phyloP scores from a whole-genome alignment of 2,329 filamentous ascomycete species.

The Teratosphaeria nubilosa region DNA sequence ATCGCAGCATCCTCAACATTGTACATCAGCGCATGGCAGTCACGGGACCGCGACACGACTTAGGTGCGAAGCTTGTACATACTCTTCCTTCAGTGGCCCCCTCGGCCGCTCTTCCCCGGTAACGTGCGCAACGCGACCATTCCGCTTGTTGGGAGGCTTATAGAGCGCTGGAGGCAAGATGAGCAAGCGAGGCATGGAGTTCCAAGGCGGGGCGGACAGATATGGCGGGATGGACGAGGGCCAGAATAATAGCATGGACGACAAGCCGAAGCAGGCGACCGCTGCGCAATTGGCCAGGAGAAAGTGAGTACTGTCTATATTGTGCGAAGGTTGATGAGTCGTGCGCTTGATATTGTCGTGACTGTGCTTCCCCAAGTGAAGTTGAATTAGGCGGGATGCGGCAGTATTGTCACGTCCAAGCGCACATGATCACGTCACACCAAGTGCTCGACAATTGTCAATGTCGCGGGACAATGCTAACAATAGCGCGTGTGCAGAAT shows the following conservation, averaged over 20 bases:
- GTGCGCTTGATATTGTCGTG: neutral
- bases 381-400: neutral
- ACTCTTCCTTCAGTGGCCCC: conserved; percentile 1
- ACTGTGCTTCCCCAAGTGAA: neutral
- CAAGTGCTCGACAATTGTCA: neutral
- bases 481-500: conserved; percentile 4
- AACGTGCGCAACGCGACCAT: neutral
- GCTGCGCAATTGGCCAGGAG: conserved; percentile 26
- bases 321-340: neutral
- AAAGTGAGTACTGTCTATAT: conserved; percentile 20
- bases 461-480: neutral
- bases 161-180: conserved; percentile 9
- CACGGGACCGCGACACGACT: conserved; percentile 1
- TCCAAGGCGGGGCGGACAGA: conserved; percentile 19
- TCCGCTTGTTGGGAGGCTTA: neutral
- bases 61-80: conserved; percentile 8
- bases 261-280: conserved; percentile 22
- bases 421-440: neutral
- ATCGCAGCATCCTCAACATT: neutral
- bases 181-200: conserved; percentile 22
- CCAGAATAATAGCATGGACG: conserved; percentile 6
- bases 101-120: too few species aligned
- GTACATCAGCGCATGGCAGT: conserved; percentile 9
- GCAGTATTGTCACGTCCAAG: neutral
- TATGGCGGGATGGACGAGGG: conserved; percentile 12